Conservation (phyloP, 2,329 filamentous ascomycete species). For the Alternaria brassicae region DNA sequence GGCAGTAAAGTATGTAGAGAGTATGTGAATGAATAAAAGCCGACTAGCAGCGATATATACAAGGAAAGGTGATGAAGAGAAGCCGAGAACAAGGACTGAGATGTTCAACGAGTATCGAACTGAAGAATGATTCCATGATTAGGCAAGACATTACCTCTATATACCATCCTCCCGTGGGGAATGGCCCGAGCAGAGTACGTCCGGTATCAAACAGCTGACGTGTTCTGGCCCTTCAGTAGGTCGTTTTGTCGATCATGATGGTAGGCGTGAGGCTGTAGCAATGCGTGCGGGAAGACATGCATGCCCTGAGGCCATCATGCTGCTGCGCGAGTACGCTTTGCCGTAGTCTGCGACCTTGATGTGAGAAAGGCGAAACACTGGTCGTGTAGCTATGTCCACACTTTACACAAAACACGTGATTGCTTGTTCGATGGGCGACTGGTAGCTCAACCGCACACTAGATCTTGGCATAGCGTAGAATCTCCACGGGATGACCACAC, state of each 20-base stretch:
- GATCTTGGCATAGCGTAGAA: neutral
- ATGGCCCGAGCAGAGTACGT: conserved; percentile 7
- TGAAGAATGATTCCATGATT: conserved; percentile 1
- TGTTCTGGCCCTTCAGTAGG: conserved; percentile 4
- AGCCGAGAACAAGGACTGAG: conserved; percentile 12
- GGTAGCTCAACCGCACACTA: neutral
- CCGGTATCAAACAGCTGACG: conserved; percentile 17
- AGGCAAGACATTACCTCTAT: conserved; percentile 11
- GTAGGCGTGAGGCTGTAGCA: conserved; percentile 15
- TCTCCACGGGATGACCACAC: neutral
- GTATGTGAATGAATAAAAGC: conserved; percentile 20
- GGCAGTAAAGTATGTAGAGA: conserved; percentile 31
- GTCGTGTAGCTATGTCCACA: conserved; percentile 17
- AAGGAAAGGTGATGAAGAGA: conserved; percentile 16
- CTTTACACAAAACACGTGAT: neutral
- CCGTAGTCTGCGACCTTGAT: conserved; percentile 30
- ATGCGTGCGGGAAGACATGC: conserved; percentile 16
- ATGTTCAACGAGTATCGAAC: conserved; percentile 19
- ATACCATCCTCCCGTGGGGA: conserved; percentile 3
- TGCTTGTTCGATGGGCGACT: neutral
- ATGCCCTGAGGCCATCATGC: conserved; percentile 29
- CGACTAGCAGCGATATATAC: conserved; percentile 37
- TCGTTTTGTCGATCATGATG: conserved; percentile 1
- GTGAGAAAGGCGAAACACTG: conserved; percentile 33
- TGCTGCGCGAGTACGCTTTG: conserved; percentile 20